phyloP scores from a whole-genome alignment of 768 basidiomycete species.

The Zangia roseola region DNA sequence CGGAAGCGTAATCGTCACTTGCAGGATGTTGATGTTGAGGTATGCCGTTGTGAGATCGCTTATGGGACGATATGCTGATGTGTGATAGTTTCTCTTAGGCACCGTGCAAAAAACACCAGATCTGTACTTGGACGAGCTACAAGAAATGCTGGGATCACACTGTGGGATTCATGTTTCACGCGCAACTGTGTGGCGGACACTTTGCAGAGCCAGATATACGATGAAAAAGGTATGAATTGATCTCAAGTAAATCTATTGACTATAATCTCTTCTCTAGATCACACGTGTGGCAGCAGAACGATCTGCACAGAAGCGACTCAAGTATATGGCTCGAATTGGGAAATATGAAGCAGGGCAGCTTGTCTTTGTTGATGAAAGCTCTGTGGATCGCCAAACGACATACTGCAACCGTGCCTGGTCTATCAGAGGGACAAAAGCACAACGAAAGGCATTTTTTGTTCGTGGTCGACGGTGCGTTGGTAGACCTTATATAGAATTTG shows the following conservation, averaged over 20 bases:
- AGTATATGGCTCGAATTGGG: no score
- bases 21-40: not conserved
- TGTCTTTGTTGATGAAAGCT: no score
- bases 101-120: not conserved
- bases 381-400: no score
- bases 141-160: not conserved
- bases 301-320: not conserved
- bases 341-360: no score
- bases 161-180: not conserved
- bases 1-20: not conserved
- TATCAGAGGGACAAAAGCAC: no score
- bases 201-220: not conserved
- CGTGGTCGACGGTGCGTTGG: no score
- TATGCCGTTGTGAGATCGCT: not conserved
- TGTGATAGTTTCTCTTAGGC: not conserved
- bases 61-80: no score
- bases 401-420: no score
- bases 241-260: no score
- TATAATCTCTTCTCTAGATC: not conserved
- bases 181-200: not conserved
- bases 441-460: no score
- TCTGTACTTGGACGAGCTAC: slow-evolving; percentile 1
- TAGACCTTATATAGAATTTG: no score
- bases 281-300: not conserved
- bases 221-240: not conserved